Evolutionary conservation across 164 flowering plant species (phyloP), one percentile per base, ranked within the genome.

Genomic region (Chimonanthus salicifolius): DNA sequence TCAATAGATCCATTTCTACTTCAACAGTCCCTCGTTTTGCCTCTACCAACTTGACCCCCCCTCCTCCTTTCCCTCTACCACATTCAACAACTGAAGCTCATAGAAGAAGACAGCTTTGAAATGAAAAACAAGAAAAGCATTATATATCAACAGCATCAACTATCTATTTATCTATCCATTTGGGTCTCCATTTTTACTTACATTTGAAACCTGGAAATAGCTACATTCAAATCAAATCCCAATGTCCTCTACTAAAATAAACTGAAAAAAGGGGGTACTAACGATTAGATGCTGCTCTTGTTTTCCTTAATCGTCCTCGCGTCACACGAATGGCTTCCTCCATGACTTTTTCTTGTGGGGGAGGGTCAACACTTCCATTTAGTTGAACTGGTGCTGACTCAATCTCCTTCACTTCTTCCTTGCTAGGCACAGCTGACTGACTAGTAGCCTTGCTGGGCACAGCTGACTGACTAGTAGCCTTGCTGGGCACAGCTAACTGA

Each of bases 21-120:
- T 89, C 49, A 97, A 88, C 0, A 97, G 97, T 1, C 99, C 99
- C 5, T 79, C 97, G 4, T 87, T 92, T 45, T 88, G 90, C 58
- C 84, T 92, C 48, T 89, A 94, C 77, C 95, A 90, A 80, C 83
- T 92, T 9, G 97, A 92, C 47, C 3, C 94, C 21, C 78, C 93
- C 70, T n/a, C 91, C 21, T 20, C 21, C n/a, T 95, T 15, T 74
- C 97, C 97, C 2, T 15, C 86, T 0, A 62, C 77, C 71, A 20
- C 87, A 9, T 71, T 89, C 75, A 88, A 88, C 4, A n/a, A n/a
- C 60, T 54, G 33, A 79, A 13, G 70, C 51, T 73, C 70, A n/a
- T 77, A 20, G 43, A 62, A 3, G 15, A 33, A 13, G 4, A 43
- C 33, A 69, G 62, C 11, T 54, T 63, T 10, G 21, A 16, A 49